Conservation (phyloP, 2,329 filamentous ascomycete species). For the Botryotinia narcissicola region DNA sequence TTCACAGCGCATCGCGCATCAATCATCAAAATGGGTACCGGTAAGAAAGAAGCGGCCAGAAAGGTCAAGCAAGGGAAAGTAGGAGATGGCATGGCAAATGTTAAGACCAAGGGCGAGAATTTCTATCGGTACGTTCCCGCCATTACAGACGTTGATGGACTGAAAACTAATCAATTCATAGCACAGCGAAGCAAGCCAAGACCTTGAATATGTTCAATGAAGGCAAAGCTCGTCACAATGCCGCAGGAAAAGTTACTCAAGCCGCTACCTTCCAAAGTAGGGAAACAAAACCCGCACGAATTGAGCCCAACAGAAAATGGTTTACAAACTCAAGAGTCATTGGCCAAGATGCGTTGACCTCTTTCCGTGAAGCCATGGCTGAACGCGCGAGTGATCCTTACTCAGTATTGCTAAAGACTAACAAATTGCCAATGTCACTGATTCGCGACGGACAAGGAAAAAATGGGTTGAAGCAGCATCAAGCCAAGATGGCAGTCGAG, state of each 20-base stretch:
- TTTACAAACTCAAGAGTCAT: slow-evolving; percentile 92
- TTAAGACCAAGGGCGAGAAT: slow-evolving; percentile 94
- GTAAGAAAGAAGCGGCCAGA: slow-evolving; percentile 86
- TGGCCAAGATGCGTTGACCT: slow-evolving; percentile 79
- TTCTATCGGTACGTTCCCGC: slow-evolving; percentile 72
- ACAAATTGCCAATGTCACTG: slow-evolving; percentile 94
- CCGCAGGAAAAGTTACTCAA: slow-evolving; percentile 78
- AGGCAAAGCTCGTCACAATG: slow-evolving; percentile 78
- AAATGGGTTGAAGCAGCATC: slow-evolving; percentile 87
- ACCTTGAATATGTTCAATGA: slow-evolving; percentile 87
- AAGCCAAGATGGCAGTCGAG: slow-evolving; percentile 91
- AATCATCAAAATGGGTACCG: slow-evolving; percentile 68
- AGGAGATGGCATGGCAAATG: slow-evolving; percentile 84
- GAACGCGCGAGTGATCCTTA: slow-evolving; percentile 90
- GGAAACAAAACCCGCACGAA: slow-evolving; percentile 77
- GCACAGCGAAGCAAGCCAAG: slow-evolving; percentile 81
- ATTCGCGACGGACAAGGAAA: slow-evolving; percentile 75
- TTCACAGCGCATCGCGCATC: slow-evolving; percentile 27
- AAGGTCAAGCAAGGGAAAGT: slow-evolving; percentile 82
- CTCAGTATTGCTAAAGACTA: slow-evolving; percentile 90
- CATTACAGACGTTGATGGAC: background rate
- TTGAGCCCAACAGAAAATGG: slow-evolving; percentile 97
- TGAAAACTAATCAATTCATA: slow-evolving; percentile 30
- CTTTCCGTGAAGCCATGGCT: slow-evolving; percentile 88
- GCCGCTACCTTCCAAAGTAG: slow-evolving; percentile 80